Evolutionary conservation across 2,329 filamentous ascomycete genomes (phyloP), one percentile per base, ranked within the genome.

Genomic region (Colletotrichum paranaense): DNA sequence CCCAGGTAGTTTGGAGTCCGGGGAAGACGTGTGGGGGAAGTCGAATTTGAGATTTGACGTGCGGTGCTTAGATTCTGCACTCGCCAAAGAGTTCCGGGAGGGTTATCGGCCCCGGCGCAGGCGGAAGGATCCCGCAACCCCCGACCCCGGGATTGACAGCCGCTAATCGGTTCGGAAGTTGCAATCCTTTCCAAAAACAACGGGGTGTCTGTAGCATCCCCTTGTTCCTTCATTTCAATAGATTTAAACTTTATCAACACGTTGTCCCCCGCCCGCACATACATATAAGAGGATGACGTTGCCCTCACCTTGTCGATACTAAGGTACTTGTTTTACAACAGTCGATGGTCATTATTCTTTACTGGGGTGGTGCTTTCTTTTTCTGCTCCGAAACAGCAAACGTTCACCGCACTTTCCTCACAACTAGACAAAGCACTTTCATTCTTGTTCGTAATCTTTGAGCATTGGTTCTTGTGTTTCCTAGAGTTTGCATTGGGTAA

Each of bases 61-160:
- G n/a, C 19, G 14, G 53, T 49, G 62, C 35, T 26, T 28, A 46
- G 35, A 6, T 49, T 49, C 19, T 49, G 42, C 6, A 49, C 19
- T 49, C 42, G 42, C 42, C 42, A 49, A 46, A 26, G 57, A 59
- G 42, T 53, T 62, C 46, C 22, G 60, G 53, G 35, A 58, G 67
- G 52, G 32, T n/a, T 24, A 30, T 58, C 68, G 68, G 63, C 38
- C 32, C 57, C 57, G 68, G 68, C 63, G 65, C 42, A 56, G 32
- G 46, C 68, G 68, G 68, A 57, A 71, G 63, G 63, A 35, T 67
- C 32, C 63, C 68, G 62, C 68, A 70, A 38, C n/a, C 62, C 24
- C 26, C 35, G 24, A 32, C 42, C 42, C 64, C 63, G 68, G 68
- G 16, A 49, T 62, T 67, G 56, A 46, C 49, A n/a, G 35, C 46